Evolutionary conservation across 192 early-diverging fungal genomes (phyloP).

Genomic region (Coemansia sp.): DNA sequence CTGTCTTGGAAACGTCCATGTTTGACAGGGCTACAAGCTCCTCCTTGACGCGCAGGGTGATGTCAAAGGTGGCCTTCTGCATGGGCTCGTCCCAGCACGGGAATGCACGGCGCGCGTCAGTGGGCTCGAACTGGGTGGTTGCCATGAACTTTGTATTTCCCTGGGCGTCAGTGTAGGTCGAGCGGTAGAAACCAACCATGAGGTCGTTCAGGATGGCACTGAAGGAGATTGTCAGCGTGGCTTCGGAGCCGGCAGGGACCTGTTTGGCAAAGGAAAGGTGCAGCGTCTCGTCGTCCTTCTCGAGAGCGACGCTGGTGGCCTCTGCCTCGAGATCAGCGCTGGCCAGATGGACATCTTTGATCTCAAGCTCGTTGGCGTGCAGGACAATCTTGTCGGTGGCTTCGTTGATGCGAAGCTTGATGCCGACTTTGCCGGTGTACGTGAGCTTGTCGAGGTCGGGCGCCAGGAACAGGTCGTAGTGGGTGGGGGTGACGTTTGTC

Average conservation of each 20-base stretch:
- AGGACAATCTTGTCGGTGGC: slow-evolving; percentile 65
- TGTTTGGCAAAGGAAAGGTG: slow-evolving; percentile 63
- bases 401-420: slow-evolving; percentile 68
- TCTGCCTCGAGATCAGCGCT: slow-evolving; percentile 57
- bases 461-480: slow-evolving; percentile 79
- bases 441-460: slow-evolving; percentile 80
- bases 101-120: slow-evolving; percentile 85
- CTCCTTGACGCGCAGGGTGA: slow-evolving; percentile 76
- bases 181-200: slow-evolving; percentile 95
- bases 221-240: slow-evolving; percentile 61
- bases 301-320: slow-evolving; percentile 26
- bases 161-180: slow-evolving; percentile 66
- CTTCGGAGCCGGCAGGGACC: slow-evolving; percentile 54
- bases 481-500: slow-evolving; percentile 76
- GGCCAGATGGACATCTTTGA: slow-evolving; percentile 37
- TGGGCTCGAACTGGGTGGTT: slow-evolving; percentile 94
- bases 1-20: slow-evolving; percentile 65
- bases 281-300: slow-evolving; percentile 47
- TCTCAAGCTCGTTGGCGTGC: slow-evolving; percentile 67
- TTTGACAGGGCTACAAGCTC: slow-evolving; percentile 86
- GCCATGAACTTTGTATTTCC: slow-evolving; percentile 72
- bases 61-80: slow-evolving; percentile 93
- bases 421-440: slow-evolving; percentile 75
- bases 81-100: slow-evolving; percentile 99
- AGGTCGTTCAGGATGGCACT: slow-evolving; percentile 75